Evolutionary conservation across 2,329 filamentous ascomycete species (phyloP).

Genomic region (Trichoderma pleuroti): DNA sequence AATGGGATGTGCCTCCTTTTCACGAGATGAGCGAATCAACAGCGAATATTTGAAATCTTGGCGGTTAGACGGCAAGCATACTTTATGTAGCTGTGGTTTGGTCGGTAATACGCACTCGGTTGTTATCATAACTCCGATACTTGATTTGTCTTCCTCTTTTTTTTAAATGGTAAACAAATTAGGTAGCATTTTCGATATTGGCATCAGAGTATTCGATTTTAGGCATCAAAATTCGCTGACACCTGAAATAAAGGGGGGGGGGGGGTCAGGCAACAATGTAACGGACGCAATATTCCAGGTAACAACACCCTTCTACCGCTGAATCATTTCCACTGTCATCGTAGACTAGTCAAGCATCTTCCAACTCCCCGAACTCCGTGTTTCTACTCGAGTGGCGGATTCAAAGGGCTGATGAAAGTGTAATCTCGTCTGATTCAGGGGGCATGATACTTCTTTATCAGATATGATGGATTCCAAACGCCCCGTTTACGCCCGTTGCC

Average conservation of each 20-base stretch:
- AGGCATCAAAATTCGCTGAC: not conserved
- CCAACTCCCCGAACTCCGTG: not conserved
- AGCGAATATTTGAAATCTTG: too few species aligned
- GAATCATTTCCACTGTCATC: not conserved
- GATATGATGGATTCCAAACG: not conserved
- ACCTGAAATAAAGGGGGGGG: not conserved
- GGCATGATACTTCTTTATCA: not conserved
- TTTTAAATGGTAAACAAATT: not conserved
- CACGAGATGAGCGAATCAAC: not conserved
- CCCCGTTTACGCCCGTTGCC: not conserved
- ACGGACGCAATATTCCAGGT: not conserved
- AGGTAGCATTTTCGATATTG: not conserved
- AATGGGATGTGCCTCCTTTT: not conserved
- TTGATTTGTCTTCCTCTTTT: not conserved
- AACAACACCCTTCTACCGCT: not conserved
- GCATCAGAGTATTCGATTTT: not conserved
- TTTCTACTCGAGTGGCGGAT: not conserved
- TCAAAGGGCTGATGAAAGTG: not conserved
- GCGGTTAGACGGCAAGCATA: not conserved
- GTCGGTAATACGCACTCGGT: not conserved
- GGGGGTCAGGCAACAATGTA: not conserved
- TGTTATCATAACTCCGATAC: not conserved
- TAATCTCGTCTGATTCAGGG: not conserved
- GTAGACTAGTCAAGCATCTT: not conserved
- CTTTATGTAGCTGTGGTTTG: not conserved